Conservation (phyloP, 2,329 filamentous ascomycete species). For the Fusarium duplospermum region DNA sequence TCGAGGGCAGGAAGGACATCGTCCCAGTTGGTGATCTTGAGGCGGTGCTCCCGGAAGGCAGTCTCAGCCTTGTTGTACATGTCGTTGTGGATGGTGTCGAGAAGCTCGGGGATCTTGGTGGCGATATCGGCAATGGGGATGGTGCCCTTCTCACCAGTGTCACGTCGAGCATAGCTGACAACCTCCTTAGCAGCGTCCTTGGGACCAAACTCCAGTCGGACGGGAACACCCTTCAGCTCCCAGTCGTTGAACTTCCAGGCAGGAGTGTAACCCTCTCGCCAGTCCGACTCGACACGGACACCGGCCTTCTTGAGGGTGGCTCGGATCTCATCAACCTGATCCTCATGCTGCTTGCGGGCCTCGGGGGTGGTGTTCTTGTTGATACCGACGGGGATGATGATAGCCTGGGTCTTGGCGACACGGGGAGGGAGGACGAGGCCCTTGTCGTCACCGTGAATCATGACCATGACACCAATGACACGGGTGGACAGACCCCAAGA, state of each 20-base stretch:
- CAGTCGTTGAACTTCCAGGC: constrained; percentile 99
- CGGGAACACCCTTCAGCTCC: constrained; percentile 95
- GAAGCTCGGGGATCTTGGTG: constrained; percentile 79
- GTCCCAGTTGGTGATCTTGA: constrained; percentile 87
- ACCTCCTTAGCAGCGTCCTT: constrained; percentile 90
- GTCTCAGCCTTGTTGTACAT: constrained; percentile 82
- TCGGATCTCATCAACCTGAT: constrained; percentile 79
- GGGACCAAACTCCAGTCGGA: constrained; percentile 94
- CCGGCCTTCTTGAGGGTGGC: constrained; percentile 76
- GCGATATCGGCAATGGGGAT: constrained; percentile 80
- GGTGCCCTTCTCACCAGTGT: constrained; percentile 85
- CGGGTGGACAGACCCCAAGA: constrained; percentile 98
- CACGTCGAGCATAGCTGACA: constrained; percentile 87
- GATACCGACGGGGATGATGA: constrained; percentile 93
- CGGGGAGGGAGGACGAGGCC: constrained; percentile 93
- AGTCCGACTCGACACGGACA: constrained; percentile 83
- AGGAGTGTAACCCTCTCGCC: constrained; percentile 90
- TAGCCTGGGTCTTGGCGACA: constrained; percentile 85
- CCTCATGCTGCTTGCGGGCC: constrained; percentile 79
- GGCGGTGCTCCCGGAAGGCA: constrained; percentile 82
- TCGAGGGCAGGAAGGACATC: constrained; percentile 92
- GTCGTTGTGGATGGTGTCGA: constrained; percentile 90
- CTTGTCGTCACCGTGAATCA: constrained; percentile 97
- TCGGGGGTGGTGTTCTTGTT: constrained; percentile 88
- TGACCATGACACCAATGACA: constrained; percentile 98